phyloP scores from a whole-genome alignment of 192 early-diverging fungal genomes.

The Jimgerdemannia lactiflua region DNA sequence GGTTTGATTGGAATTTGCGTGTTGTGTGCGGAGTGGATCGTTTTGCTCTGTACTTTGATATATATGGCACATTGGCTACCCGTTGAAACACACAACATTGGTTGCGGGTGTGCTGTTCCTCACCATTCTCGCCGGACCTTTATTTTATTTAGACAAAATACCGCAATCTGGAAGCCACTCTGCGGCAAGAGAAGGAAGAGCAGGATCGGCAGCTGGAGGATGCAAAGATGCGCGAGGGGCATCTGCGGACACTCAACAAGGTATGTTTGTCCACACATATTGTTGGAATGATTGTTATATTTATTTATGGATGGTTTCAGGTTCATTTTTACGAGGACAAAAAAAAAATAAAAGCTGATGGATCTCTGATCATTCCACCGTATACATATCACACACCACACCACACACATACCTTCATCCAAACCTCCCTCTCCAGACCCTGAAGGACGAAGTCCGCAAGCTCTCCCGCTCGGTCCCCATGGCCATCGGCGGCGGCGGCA shows the following conservation, averaged over 20 bases:
- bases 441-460: conserved; percentile 79
- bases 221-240: conserved; percentile 59
- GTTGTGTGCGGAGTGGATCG: too few relatives aligned
- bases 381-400: not conserved
- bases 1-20: not conserved
- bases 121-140: not conserved
- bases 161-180: conserved; percentile 37
- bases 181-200: conserved; percentile 35
- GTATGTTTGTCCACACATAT: conserved; percentile 27
- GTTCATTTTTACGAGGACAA: too few relatives aligned
- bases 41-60: too few relatives aligned
- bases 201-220: conserved; percentile 65
- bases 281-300: too few relatives aligned
- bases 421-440: conserved; percentile 40
- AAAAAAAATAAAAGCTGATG: too few relatives aligned
- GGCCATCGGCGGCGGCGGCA: conserved; percentile 14
- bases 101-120: not conserved
- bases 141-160: conserved; percentile 36
- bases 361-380: too few relatives aligned
- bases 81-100: too few relatives aligned
- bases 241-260: conserved; percentile 71
- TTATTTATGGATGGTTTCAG: not conserved
- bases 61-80: too few relatives aligned
- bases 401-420: not conserved
- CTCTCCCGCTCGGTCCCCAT: conserved; percentile 37